Evolutionary conservation across 1,284 basidiomycete species (phyloP), one percentile per base, ranked within the genome.

Genomic region (Boletellus deceptivus): DNA sequence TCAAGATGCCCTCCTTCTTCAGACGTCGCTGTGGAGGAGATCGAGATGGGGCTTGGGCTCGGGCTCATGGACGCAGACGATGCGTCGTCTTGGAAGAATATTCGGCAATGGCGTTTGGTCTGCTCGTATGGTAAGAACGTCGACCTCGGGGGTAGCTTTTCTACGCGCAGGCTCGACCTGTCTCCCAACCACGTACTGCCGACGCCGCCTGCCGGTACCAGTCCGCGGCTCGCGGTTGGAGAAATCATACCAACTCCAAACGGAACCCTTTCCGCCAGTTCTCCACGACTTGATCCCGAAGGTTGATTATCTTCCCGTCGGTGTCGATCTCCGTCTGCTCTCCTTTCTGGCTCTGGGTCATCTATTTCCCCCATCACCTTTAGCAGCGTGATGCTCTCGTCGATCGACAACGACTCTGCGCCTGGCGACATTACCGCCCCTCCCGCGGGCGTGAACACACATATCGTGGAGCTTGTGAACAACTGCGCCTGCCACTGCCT

Each of bases 401-500:
- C 10, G 35, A 61, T 46, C 20, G 38, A 46, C 17, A n/a, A 24
- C n/a, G 35, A 44, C 34, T 54, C 62, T 13, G 35, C 48, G 9
- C 49, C 53, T 1, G 50, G 36, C 6, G 13, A 45, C 31, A 37
- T 17, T 25, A 13, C 29, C 2, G 3, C 41, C 18, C 47, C 33
- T 34, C 20, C 43, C 0, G 6, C 44, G 4, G 76, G 70, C 8
- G 72, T 62, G 53, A 84, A 75, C 46, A 77, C 67, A 51, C 83
- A 77, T 2, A 76, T 80, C 14, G 78, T 80, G 58, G 75, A 83
- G 54, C 79, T 75, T 6, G 71, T 68, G 33, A 83, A 72, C 10
- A 84, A 74, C 54, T 84, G 79, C 0, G 80, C 76, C 54, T 85
- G 78, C 82, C 82, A 85, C 52, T 78, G 76, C 44, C 78, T 58